Conservation (phyloP, 2,329 filamentous ascomycete genomes). For the Penicillium frequentans region DNA sequence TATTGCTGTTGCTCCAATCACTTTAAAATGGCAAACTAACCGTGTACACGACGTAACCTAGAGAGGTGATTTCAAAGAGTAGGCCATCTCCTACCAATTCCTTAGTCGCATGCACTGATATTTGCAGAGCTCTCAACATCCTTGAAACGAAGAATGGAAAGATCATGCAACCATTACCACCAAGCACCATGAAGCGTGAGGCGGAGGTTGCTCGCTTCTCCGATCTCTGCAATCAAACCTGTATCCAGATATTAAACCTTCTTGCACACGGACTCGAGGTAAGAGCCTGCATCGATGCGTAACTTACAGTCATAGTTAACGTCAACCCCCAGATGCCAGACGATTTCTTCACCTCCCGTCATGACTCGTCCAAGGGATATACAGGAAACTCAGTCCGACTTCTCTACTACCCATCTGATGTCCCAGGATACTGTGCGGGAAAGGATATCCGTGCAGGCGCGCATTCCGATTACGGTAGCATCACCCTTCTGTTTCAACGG, state of each 20-base stretch:
- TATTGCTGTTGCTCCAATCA: background rate
- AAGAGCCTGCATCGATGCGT: background rate
- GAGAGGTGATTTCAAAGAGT: constrained; percentile 10
- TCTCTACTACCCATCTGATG: constrained; percentile 2
- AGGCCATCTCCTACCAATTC: background rate
- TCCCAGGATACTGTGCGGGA: constrained; percentile 1
- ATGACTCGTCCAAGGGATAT: constrained; percentile 1
- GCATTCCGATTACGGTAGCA: constrained; percentile 9
- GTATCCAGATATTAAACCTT: background rate
- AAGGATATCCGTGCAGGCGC: constrained; percentile 10
- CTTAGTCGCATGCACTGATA: background rate
- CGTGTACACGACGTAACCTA: background rate
- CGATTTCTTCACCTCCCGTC: constrained; percentile 8
- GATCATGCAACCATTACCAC: constrained; percentile 1
- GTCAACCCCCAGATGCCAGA: background rate
- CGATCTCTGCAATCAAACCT: constrained; percentile 5
- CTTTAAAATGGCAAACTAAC: too few species aligned
- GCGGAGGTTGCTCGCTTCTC: constrained; percentile 2
- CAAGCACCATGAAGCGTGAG: background rate
- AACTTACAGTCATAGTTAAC: too few species aligned
- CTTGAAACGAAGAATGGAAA: constrained; percentile 1
- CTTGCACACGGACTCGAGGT: constrained; percentile 6
- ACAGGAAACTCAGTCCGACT: constrained; percentile 6
- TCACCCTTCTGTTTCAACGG: constrained; percentile 5
- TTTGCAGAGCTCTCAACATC: constrained; percentile 5